Conservation (phyloP, 2,329 filamentous ascomycete genomes). For the Neophaeococcomyces aloes region DNA sequence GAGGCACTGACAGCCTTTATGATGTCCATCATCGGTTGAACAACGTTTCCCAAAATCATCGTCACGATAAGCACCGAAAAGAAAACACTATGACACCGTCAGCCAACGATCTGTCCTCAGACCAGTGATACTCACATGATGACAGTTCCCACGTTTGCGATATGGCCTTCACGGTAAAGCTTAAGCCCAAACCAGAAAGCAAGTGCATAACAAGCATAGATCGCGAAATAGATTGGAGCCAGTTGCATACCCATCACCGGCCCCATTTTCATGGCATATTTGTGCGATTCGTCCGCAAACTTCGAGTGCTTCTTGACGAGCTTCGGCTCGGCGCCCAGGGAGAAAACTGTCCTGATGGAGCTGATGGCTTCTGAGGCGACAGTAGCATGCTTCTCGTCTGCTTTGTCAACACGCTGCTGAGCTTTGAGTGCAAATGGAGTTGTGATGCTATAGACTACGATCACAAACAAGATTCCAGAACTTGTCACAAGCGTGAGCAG, state of each 20-base stretch:
- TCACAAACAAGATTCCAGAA: conserved; percentile 35
- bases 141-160: conserved; percentile 28
- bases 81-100: conserved; percentile 5
- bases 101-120: background rate
- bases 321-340: conserved; percentile 32
- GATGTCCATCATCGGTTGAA: conserved; percentile 28
- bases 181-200: conserved; percentile 42
- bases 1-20: conserved; percentile 72
- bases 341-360: conserved; percentile 36
- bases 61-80: conserved; percentile 35
- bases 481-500: conserved; percentile 43
- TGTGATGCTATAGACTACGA: conserved; percentile 22
- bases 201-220: conserved; percentile 29
- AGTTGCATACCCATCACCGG: conserved; percentile 26
- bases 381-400: conserved; percentile 32
- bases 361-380: conserved; percentile 36
- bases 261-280: conserved; percentile 24
- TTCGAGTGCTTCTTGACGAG: conserved; percentile 28
- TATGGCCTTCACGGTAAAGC: conserved; percentile 30
- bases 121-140: conserved; percentile 25
- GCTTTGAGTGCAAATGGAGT: conserved; percentile 26
- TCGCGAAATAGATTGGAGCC: conserved; percentile 27
- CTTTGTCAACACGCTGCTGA: conserved; percentile 22
- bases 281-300: conserved; percentile 30
- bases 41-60: conserved; percentile 28